These are phyloP conservation scores for Aspergillus tubingensis DNA, from an alignment of 2,329 filamentous ascomycete species.

Conservation along the genomic window DNA sequence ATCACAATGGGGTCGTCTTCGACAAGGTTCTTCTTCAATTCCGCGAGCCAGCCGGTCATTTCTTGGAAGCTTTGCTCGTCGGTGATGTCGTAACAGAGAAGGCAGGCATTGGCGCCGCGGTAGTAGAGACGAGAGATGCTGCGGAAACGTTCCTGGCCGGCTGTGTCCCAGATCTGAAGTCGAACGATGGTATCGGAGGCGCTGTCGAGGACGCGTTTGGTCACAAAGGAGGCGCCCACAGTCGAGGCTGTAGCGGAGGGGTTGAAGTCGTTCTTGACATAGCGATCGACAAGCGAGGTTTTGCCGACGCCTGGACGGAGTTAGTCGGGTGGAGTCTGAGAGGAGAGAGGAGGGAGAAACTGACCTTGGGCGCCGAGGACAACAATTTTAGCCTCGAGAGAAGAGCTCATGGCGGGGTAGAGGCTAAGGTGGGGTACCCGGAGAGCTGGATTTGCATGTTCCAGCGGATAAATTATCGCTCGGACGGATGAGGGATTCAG, in stretches of 20 bases:
- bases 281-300: slow-evolving; percentile 54
- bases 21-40: slow-evolving; percentile 75
- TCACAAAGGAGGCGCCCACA: slow-evolving; percentile 78
- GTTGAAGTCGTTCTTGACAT: slow-evolving; percentile 49
- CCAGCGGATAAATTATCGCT: slow-evolving; percentile 11
- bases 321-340: slow-evolving; percentile 8
- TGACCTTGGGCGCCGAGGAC: slow-evolving; percentile 54
- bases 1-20: slow-evolving; percentile 73
- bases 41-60: slow-evolving; percentile 88
- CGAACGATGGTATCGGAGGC: slow-evolving; percentile 84
- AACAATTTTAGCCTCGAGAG: slow-evolving; percentile 56
- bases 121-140: slow-evolving; percentile 96
- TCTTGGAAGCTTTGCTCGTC: slow-evolving; percentile 81
- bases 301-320: slow-evolving; percentile 51
- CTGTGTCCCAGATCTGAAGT: slow-evolving; percentile 96
- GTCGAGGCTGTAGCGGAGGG: slow-evolving; percentile 58
- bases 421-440: slow-evolving; percentile 27
- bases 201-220: slow-evolving; percentile 76
- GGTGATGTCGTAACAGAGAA: slow-evolving; percentile 93
- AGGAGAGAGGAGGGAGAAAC: slow-evolving; percentile 3
- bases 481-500: not conserved
- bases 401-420: slow-evolving; percentile 48
- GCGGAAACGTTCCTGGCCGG: slow-evolving; percentile 92
- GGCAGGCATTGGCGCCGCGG: slow-evolving; percentile 88
- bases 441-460: slow-evolving; percentile 35